phyloP scores from a whole-genome alignment of 345 rosid species.

The Citrus maxima region DNA sequence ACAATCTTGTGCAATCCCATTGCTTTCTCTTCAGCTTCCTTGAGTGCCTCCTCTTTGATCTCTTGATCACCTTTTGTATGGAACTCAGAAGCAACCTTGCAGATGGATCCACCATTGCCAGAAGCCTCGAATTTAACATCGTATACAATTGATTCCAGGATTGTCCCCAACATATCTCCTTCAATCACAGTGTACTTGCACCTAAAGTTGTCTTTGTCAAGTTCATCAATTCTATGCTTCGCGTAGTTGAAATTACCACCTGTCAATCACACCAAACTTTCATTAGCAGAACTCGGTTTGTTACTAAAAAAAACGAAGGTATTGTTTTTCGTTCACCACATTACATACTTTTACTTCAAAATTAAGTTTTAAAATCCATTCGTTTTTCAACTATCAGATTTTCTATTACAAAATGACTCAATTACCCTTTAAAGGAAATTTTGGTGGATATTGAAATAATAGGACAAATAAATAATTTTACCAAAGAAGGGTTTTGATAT shows the following conservation, averaged over 20 bases:
- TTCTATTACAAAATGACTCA: too few species aligned
- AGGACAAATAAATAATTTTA: too few species aligned
- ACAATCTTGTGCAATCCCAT: conserved; percentile 26
- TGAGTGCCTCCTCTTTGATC: conserved; percentile 24
- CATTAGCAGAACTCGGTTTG: not conserved
- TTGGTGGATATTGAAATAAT: too few species aligned
- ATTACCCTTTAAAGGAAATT: too few species aligned
- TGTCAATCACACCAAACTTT: not conserved
- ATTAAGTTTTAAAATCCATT: too few species aligned
- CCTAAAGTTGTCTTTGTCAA: conserved; percentile 29
- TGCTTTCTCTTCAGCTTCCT: conserved; percentile 23
- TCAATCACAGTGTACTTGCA: conserved; percentile 30
- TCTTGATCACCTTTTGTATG: not conserved
- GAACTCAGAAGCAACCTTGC: not conserved
- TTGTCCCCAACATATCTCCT: conserved; percentile 17
- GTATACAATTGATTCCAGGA: conserved; percentile 15
- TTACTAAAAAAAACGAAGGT: too few species aligned
- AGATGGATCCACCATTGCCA: conserved; percentile 3
- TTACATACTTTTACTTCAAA: too few species aligned
- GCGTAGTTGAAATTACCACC: conserved; percentile 18
- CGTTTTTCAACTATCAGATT: too few species aligned
- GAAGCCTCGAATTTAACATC: conserved; percentile 19
- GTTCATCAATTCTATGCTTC: conserved; percentile 31
- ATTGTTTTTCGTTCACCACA: too few species aligned
- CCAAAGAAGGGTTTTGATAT: too few species aligned